Conservation (phyloP, 139 green algal genomes). For the Chlamydomonas applanata region DNA sequence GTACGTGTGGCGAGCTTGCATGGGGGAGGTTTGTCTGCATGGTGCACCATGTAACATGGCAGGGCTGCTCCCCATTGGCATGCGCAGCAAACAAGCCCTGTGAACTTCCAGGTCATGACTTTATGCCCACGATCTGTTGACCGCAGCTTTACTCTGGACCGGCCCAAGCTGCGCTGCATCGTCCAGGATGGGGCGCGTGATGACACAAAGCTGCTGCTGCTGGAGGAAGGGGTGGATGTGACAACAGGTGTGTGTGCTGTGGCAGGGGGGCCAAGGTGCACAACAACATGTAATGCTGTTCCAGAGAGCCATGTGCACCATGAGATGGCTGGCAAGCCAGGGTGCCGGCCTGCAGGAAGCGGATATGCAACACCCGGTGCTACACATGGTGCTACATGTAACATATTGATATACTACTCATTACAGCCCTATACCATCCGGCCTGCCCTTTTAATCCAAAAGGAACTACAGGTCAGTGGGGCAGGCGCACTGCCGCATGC, state of each 20-base stretch:
- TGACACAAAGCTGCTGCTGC: constrained; percentile 64
- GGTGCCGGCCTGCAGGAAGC: background rate
- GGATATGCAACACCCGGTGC: background rate
- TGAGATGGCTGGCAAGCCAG: background rate
- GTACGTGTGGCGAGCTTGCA: constrained; percentile 18
- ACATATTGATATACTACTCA: too few relatives aligned
- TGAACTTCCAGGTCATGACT: background rate
- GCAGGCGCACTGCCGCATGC: too few relatives aligned
- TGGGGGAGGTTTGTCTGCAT: background rate
- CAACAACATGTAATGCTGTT: background rate
- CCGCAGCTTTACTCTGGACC: constrained; percentile 68
- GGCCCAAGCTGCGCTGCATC: constrained; percentile 62
- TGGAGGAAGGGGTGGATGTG: constrained; percentile 44
- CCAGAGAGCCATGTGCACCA: background rate
- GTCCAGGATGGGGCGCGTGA: constrained; percentile 34
- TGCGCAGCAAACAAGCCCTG: background rate
- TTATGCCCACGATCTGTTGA: background rate
- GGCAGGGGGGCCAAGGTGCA: background rate
- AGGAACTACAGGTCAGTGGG: too few relatives aligned
- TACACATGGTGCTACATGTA: too few relatives aligned
- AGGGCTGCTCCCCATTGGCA: background rate
- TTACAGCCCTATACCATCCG: too few relatives aligned
- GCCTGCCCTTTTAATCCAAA: too few relatives aligned
- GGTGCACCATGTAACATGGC: background rate
- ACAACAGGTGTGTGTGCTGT: constrained; percentile 3